phyloP scores from a whole-genome alignment of 2,329 filamentous ascomycete genomes.

The Neonectria neomacrospora region DNA sequence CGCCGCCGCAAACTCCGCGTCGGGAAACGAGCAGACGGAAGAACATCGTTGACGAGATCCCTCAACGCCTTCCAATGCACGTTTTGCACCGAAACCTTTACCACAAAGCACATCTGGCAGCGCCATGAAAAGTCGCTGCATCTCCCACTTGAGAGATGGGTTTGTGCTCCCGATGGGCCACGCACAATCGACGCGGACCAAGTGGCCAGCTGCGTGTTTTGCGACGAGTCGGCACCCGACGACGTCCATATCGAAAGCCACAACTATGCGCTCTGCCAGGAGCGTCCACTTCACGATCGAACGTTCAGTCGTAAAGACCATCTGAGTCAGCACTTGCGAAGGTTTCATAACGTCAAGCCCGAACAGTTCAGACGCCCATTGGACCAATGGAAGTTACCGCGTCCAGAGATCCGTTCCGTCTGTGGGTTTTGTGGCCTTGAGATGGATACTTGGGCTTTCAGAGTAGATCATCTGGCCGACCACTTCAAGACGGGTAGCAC shows the following conservation, averaged over 20 bases:
- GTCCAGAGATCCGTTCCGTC: conserved; percentile 32
- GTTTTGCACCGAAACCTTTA: conserved; percentile 57
- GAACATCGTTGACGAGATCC: background rate
- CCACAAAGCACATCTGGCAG: conserved; percentile 57
- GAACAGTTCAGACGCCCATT: background rate
- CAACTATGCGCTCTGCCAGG: conserved; percentile 57
- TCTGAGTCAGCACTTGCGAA: conserved; percentile 52
- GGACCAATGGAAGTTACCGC: conserved; percentile 3
- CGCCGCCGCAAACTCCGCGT: conserved; percentile 8
- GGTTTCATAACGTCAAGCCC: conserved; percentile 46
- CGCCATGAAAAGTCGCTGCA: conserved; percentile 60
- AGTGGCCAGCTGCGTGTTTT: conserved; percentile 54
- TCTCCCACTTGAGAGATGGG: conserved; percentile 57
- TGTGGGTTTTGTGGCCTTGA: conserved; percentile 54
- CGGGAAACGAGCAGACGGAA: background rate
- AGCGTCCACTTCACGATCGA: conserved; percentile 56
- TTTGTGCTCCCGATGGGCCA: conserved; percentile 50
- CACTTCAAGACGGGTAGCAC: conserved; percentile 53
- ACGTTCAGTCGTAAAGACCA: conserved; percentile 56
- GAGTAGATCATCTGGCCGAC: conserved; percentile 52
- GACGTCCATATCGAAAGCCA: conserved; percentile 48
- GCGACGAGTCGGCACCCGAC: conserved; percentile 45
- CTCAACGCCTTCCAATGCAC: conserved; percentile 51
- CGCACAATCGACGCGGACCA: conserved; percentile 50
- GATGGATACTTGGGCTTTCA: conserved; percentile 49